A percentile compares a stretch with the other conserved stretches of the same genome.
These are phyloP conservation scores for Lodderomyces theae DNA, from an alignment of 1,139 yeast genomes.

Conservation along the genomic window DNA sequence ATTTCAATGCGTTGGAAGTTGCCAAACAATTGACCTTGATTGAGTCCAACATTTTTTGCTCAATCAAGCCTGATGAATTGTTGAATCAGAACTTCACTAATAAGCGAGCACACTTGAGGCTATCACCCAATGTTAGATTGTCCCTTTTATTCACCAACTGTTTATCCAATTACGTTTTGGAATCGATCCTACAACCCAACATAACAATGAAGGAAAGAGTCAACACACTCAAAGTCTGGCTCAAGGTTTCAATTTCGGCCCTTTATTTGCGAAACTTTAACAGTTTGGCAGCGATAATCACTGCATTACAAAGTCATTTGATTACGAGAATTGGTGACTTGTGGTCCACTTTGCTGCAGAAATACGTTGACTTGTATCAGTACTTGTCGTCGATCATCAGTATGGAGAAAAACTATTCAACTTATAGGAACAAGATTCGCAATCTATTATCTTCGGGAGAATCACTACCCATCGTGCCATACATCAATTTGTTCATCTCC, in stretches of 20 bases:
- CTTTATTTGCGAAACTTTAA: slow-evolving; percentile 79
- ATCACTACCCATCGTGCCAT: slow-evolving; percentile 74
- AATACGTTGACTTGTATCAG: slow-evolving; percentile 63
- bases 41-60: slow-evolving; percentile 69
- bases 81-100: slow-evolving; percentile 70
- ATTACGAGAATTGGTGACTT: slow-evolving; percentile 63
- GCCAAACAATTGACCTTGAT: slow-evolving; percentile 84
- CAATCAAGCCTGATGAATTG: slow-evolving; percentile 69
- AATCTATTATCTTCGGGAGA: slow-evolving; percentile 47
- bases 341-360: slow-evolving; percentile 66
- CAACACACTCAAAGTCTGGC: slow-evolving; percentile 72
- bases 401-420: slow-evolving; percentile 79
- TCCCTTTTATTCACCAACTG: slow-evolving; percentile 76
- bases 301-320: slow-evolving; percentile 79
- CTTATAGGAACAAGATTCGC: slow-evolving; percentile 67
- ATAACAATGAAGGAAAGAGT: slow-evolving; percentile 50
- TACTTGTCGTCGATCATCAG: slow-evolving; percentile 70
- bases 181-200: slow-evolving; percentile 62
- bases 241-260: slow-evolving; percentile 80
- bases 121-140: slow-evolving; percentile 72
- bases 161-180: slow-evolving; percentile 78
- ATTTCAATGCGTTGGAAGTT: slow-evolving; percentile 73
- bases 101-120: slow-evolving; percentile 56
- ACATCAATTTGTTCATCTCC: slow-evolving; percentile 76
- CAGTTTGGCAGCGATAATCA: slow-evolving; percentile 83